Evolutionary conservation across 805 yeast genomes (phyloP), one percentile per base, ranked within the genome.

Genomic region (Cyberlindnera amylophila): DNA sequence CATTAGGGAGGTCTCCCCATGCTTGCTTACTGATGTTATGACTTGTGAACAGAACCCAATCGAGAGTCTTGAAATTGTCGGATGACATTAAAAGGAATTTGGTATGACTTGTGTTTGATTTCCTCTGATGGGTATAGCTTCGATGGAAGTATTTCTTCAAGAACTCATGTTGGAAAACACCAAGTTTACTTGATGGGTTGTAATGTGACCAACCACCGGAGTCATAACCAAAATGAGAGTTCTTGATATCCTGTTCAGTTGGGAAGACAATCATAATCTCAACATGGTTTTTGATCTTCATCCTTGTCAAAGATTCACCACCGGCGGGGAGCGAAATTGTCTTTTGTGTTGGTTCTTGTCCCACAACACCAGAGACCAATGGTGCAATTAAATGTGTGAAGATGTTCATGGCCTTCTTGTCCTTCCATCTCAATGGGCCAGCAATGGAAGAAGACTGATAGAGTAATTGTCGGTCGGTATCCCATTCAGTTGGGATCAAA

Each of bases 1-100:
- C 41, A 21, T 19, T 61, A 41, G 31, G 57, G 51, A 13, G 66
- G 5, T 57, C 63, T 0, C 96, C 96, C 96, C 96, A 87, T 1
- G 95, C 96, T 46, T 78, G 83, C 41, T 76, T 76, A 26, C 90
- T 81, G 32, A 86, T 54, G 55, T 87, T 87, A 26, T 87, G 84
- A 36, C 89, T 81, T 0, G 93, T 84, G 56, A 84, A 67, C 6
- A 84, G 58, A 15, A 81, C 72, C 95, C 95, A 87, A 38, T 75
- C 72, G 5, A 84, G 57, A 2, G 75, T 63, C 28, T 62, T 52
- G 59, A 72, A 76, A 38, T 69, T 53, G 50, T 77, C 79, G 4
- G 71, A 72, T 11, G 81, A 72, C 48, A 77, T 71, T 44, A 77
- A 55, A 52, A 83, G 79, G 26, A 85, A 75, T 59, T 87, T 87